Evolutionary conservation across 2,329 filamentous ascomycete genomes (phyloP).

Genomic region (Diaporthe eres): DNA sequence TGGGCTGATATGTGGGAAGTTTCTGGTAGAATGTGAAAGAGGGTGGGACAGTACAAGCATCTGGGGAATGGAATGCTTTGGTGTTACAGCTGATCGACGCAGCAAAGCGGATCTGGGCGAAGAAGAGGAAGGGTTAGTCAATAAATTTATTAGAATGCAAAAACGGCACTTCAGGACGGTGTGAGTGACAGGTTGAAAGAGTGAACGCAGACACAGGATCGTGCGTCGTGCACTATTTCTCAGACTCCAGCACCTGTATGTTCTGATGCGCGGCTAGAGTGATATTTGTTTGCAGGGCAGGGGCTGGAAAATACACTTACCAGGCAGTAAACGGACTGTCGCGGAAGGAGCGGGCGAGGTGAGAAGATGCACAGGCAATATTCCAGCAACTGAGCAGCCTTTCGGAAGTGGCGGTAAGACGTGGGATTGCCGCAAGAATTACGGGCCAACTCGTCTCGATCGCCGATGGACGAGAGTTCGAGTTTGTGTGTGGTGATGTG

Average conservation of each 20-base stretch:
- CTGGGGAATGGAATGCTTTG: constrained; percentile 6
- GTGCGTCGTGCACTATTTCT: no score
- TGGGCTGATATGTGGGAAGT: constrained; percentile 43
- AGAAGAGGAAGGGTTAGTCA: background rate
- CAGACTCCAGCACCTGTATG: background rate
- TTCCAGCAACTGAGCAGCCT: constrained; percentile 49
- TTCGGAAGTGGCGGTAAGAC: constrained; percentile 14
- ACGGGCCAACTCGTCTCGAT: constrained; percentile 38
- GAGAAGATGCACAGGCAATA: constrained; percentile 49
- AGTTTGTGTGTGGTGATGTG: background rate
- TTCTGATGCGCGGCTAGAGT: background rate
- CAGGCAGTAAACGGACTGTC: constrained; percentile 36
- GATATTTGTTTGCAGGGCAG: background rate
- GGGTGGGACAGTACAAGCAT: constrained; percentile 35
- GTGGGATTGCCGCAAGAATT: background rate
- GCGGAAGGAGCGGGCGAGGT: constrained; percentile 34
- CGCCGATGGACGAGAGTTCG: constrained; percentile 40
- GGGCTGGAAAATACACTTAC: constrained; percentile 35
- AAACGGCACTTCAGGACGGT: background rate
- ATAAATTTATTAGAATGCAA: background rate
- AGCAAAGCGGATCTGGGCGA: constrained; percentile 42
- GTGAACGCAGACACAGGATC: background rate
- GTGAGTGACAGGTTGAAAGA: background rate
- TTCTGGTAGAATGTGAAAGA: background rate
- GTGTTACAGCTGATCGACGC: constrained; percentile 42